Evolutionary conservation across 2,329 filamentous ascomycete genomes (phyloP).

Genomic region (Claviceps maximensis): DNA sequence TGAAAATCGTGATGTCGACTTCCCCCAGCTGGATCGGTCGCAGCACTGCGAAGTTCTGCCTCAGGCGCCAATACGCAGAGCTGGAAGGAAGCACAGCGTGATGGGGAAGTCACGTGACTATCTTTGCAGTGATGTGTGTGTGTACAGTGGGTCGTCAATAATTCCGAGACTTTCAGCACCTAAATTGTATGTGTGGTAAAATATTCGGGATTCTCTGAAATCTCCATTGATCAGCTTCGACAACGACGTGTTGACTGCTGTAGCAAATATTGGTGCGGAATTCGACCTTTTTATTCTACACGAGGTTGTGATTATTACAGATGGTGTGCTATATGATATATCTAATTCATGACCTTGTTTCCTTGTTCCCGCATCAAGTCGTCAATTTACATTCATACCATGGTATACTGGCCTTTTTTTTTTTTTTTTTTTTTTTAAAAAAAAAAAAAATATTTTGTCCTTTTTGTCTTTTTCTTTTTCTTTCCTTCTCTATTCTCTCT

Average conservation of each 20-base stretch:
- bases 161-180: too few relatives aligned
- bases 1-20: constrained; percentile 30
- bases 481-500: background rate
- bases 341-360: background rate
- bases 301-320: too few relatives aligned
- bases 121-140: background rate
- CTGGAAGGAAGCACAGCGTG: background rate
- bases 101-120: background rate
- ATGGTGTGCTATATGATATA: background rate
- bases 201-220: too few relatives aligned
- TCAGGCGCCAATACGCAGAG: constrained; percentile 9
- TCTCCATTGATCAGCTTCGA: too few relatives aligned
- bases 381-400: background rate
- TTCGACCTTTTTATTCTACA: too few relatives aligned
- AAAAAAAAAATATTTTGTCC: too few relatives aligned
- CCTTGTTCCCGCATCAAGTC: background rate
- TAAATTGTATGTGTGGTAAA: too few relatives aligned
- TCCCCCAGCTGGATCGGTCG: constrained; percentile 14
- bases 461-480: background rate
- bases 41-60: constrained; percentile 12
- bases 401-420: background rate
- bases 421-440: background rate
- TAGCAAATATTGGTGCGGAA: too few relatives aligned
- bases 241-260: too few relatives aligned
- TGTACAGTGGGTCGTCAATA: too few relatives aligned